These are phyloP conservation scores for Sisymbrium altissimum DNA, from an alignment of 345 rosid species.

Conservation along the genomic window DNA sequence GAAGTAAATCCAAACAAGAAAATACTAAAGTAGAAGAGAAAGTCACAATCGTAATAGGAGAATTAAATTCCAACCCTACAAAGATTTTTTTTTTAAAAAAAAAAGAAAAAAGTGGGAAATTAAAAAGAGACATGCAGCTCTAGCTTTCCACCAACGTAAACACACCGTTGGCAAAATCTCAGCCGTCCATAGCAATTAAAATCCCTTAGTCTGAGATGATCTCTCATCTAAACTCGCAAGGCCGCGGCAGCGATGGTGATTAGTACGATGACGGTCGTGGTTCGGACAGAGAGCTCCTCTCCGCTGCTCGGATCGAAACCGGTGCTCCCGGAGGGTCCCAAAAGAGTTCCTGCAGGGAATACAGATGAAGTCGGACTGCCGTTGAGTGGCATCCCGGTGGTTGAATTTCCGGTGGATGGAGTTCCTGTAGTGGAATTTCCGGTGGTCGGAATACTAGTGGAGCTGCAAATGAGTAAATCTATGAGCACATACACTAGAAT, in stretches of 20 bases:
- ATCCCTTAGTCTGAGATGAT: not conserved
- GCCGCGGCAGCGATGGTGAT: slow-evolving; percentile 7
- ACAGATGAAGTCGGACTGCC: not conserved
- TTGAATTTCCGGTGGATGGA: not conserved
- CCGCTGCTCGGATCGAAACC: slow-evolving; percentile 30
- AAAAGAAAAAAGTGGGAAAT: not conserved
- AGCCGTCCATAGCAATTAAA: not conserved
- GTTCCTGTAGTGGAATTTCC: slow-evolving; percentile 4
- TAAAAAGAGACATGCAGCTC: not conserved
- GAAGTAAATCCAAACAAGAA: not conserved
- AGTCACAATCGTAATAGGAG: not conserved
- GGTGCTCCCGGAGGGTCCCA: slow-evolving; percentile 36
- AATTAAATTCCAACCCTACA: not conserved
- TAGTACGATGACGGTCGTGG: slow-evolving; percentile 1
- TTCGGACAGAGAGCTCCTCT: slow-evolving; percentile 20
- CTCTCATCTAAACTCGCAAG: slow-evolving; percentile 13
- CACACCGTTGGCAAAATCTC: slow-evolving; percentile 3
- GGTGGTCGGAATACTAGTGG: not conserved
- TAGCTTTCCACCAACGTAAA: slow-evolving; percentile 1
- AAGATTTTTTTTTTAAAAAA: not conserved
- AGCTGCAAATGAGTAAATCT: slow-evolving; percentile 10
- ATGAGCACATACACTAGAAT: not conserved
- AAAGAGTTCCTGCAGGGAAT: slow-evolving; percentile 26
- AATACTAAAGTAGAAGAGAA: not conserved
- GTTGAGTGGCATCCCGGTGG: not conserved